Percentiles rank a stretch among this genome's conserved stretches.
Conservation (phyloP, 2,329 filamentous ascomycete species). For the Colletotrichum eleusines region DNA sequence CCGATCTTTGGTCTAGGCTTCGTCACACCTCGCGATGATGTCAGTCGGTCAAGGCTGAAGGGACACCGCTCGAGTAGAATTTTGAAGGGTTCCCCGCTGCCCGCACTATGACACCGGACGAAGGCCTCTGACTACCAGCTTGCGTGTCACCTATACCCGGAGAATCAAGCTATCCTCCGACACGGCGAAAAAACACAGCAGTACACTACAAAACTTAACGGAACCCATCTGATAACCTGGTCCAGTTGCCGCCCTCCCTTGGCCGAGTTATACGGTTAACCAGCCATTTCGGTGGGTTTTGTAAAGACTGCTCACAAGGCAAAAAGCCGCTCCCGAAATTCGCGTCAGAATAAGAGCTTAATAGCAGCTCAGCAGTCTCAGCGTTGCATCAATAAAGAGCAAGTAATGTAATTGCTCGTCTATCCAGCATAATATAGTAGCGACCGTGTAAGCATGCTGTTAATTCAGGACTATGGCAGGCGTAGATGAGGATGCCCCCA, state of each 20-base stretch:
- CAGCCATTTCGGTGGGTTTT: neutral
- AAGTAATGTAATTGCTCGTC: constrained; percentile 31
- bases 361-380: neutral
- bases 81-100: constrained; percentile 34
- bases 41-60: constrained; percentile 38
- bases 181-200: neutral
- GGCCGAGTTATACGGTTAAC: too few species aligned
- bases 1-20: constrained; percentile 35
- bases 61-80: constrained; percentile 25
- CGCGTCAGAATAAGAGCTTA: neutral
- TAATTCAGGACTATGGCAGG: constrained; percentile 36
- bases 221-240: neutral
- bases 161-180: neutral
- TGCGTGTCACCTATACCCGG: neutral
- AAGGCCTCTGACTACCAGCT: constrained; percentile 21
- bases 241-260: neutral
- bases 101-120: constrained; percentile 26
- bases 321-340: neutral
- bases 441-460: constrained; percentile 37
- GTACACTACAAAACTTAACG: neutral
- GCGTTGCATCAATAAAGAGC: constrained; percentile 2
- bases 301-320: neutral
- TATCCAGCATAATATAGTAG: constrained; percentile 33
- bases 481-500: constrained; percentile 25
- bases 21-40: constrained; percentile 39